Percentiles rank a stretch among this genome's conserved stretches.
Evolutionary conservation across 805 yeast species (phyloP).

Genomic region (Suhomyces pyralidae): DNA sequence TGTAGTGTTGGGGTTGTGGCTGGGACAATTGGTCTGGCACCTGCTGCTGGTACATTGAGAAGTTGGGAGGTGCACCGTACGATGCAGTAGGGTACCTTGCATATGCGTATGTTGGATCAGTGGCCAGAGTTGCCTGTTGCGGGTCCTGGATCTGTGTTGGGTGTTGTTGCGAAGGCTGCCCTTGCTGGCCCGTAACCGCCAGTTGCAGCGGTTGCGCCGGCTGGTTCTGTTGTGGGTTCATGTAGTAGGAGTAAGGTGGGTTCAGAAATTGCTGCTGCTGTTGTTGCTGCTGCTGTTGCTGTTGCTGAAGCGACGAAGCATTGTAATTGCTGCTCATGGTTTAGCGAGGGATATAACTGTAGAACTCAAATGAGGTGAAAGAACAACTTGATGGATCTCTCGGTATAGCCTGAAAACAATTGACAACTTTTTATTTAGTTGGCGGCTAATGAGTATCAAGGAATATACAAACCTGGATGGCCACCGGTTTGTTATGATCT

Average conservation of each 20-base stretch:
- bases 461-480: background rate
- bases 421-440: background rate
- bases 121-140: constrained; percentile 12
- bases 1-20: constrained; percentile 25
- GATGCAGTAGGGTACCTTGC: constrained; percentile 30
- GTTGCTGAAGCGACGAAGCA: constrained; percentile 3
- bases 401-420: background rate
- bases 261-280: constrained; percentile 4
- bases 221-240: constrained; percentile 11
- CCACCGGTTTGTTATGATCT: background rate
- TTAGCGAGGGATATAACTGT: background rate
- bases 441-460: background rate
- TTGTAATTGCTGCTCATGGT: constrained; percentile 5
- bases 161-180: constrained; percentile 11
- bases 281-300: constrained; percentile 3
- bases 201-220: constrained; percentile 7
- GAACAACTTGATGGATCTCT: background rate
- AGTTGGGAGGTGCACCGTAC: constrained; percentile 18
- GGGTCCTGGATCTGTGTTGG: constrained; percentile 8
- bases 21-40: constrained; percentile 25
- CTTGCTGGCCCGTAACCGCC: constrained; percentile 6
- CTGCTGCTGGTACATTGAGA: constrained; percentile 20
- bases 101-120: constrained; percentile 7
- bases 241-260: constrained; percentile 13
- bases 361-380: no score